Evolutionary conservation across 345 rosid genomes (phyloP).

Genomic region (Anacardium occidentale): DNA sequence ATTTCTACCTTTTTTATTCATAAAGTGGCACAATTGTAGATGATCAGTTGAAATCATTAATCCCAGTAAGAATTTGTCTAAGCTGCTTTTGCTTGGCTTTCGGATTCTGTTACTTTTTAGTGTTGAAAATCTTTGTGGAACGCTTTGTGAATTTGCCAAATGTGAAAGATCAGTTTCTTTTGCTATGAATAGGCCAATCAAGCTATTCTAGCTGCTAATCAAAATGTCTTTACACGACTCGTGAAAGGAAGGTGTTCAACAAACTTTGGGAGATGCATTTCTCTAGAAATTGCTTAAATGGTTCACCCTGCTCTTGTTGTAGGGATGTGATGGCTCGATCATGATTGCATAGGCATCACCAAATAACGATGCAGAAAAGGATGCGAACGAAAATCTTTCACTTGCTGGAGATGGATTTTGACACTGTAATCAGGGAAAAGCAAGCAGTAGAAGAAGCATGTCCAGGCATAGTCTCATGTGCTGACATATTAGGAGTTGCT

Average conservation of each 20-base stretch:
- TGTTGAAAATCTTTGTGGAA: too few relatives aligned
- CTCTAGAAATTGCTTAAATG: too few relatives aligned
- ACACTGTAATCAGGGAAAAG: slow-evolving; percentile 70
- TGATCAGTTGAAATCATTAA: neutral
- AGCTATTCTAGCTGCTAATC: too few relatives aligned
- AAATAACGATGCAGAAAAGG: slow-evolving; percentile 75
- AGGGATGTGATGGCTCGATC: slow-evolving; percentile 92
- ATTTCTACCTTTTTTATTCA: neutral
- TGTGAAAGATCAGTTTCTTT: too few relatives aligned
- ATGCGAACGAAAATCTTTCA: slow-evolving; percentile 74
- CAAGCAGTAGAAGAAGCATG: slow-evolving; percentile 63
- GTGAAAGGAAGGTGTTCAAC: too few relatives aligned
- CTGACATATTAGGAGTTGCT: slow-evolving; percentile 74
- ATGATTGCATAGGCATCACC: slow-evolving; percentile 65
- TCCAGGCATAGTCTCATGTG: slow-evolving; percentile 78
- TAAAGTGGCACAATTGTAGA: neutral
- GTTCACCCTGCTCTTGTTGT: neutral
- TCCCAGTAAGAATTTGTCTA: too few relatives aligned
- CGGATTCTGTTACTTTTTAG: too few relatives aligned
- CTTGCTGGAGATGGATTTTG: slow-evolving; percentile 94
- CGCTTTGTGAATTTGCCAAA: too few relatives aligned
- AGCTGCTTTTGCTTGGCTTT: too few relatives aligned
- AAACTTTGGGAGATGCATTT: too few relatives aligned
- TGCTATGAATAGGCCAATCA: too few relatives aligned
- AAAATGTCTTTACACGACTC: too few relatives aligned